Evolutionary conservation across 495 filamentous ascomycete genomes (phyloP).

Genomic region (Aspergillus egyptiacus): DNA sequence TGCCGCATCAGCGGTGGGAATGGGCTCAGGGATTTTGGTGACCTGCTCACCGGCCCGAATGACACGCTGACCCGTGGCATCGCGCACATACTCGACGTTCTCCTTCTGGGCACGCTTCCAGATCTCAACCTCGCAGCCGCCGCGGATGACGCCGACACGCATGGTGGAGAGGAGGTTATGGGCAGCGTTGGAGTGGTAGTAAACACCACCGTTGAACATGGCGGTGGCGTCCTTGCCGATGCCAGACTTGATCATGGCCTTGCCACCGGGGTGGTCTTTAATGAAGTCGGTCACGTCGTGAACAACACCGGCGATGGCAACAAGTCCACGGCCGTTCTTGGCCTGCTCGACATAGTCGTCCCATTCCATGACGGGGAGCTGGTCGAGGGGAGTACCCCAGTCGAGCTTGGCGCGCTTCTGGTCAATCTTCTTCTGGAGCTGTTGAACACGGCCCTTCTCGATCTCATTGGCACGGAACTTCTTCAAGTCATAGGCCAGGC

Average conservation of each 20-base stretch:
- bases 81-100: constrained; percentile 68
- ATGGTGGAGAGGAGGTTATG: constrained; percentile 97
- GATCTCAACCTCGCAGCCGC: constrained; percentile 96
- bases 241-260: constrained; percentile 85
- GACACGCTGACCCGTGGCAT: constrained; percentile 74
- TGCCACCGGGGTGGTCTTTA: constrained; percentile 94
- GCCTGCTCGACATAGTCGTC: constrained; percentile 88
- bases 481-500: constrained; percentile 92
- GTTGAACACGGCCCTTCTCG: constrained; percentile 96
- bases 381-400: constrained; percentile 92
- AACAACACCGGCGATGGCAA: constrained; percentile 89
- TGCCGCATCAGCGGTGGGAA: constrained; percentile 44
- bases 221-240: constrained; percentile 97
- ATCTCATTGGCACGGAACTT: constrained; percentile 98
- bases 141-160: constrained; percentile 93
- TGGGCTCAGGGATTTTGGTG: constrained; percentile 64
- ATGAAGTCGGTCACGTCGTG: constrained; percentile 95
- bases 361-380: constrained; percentile 93
- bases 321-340: constrained; percentile 79
- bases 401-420: constrained; percentile 87
- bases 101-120: constrained; percentile 94
- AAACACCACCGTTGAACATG: constrained; percentile 99
- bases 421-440: constrained; percentile 98
- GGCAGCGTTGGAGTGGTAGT: constrained; percentile 95
- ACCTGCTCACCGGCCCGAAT: constrained; percentile 86